These are phyloP conservation scores for Plasmodium gonderi DNA, from an alignment of 169 alveolate genomes.

Conservation along the genomic window DNA sequence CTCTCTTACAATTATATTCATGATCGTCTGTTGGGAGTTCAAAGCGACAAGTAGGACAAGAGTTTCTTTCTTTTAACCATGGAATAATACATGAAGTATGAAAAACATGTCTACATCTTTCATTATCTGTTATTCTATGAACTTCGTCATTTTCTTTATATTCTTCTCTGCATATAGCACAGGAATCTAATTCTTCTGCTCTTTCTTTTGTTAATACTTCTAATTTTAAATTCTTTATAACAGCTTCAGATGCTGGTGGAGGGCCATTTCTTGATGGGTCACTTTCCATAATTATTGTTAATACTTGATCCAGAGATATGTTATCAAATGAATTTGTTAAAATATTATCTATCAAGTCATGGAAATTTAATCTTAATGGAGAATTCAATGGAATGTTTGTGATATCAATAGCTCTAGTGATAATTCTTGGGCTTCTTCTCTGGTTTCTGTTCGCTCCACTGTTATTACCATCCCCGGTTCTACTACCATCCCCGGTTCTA, in stretches of 20 bases:
- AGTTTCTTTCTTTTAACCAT: constrained; percentile 95
- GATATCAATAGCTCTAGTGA: constrained; percentile 66
- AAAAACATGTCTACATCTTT: constrained; percentile 92
- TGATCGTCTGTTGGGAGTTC: constrained; percentile 95
- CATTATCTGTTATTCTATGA: constrained; percentile 83
- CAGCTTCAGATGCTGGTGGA: constrained; percentile 87
- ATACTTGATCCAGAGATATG: constrained; percentile 80
- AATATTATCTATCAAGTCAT: constrained; percentile 47
- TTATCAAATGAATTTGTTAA: constrained; percentile 77
- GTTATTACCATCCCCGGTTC: not conserved
- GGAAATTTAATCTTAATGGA: constrained; percentile 32
- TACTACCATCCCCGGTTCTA: not conserved
- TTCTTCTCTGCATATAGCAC: constrained; percentile 89
- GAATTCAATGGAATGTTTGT: constrained; percentile 52
- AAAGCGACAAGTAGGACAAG: constrained; percentile 97
- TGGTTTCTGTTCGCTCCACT: not conserved
- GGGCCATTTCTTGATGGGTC: constrained; percentile 89
- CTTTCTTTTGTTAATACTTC: constrained; percentile 79
- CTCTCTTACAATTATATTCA: constrained; percentile 89
- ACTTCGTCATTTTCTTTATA: constrained; percentile 82
- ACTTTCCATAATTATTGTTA: constrained; percentile 85
- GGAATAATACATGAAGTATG: constrained; percentile 95
- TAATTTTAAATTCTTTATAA: constrained; percentile 81
- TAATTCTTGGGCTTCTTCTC: constrained; percentile 47
- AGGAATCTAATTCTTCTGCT: constrained; percentile 79